Evolutionary conservation across 1,284 basidiomycete species (phyloP).

Genomic region (Sporisorium scitamineum): DNA sequence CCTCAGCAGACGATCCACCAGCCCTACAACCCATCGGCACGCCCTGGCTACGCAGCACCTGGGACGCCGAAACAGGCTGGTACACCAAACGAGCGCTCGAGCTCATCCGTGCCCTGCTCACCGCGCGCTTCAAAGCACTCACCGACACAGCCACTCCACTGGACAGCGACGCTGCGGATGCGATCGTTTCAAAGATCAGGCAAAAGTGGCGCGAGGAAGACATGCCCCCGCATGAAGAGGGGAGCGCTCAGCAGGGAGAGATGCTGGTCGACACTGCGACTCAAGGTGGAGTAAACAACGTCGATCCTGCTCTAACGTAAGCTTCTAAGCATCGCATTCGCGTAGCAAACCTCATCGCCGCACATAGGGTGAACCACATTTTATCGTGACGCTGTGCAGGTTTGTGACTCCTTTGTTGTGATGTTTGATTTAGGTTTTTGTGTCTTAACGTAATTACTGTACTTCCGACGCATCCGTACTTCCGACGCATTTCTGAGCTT

Average conservation of each 20-base stretch:
- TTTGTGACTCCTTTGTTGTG: background rate
- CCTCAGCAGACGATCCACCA: too few relatives aligned
- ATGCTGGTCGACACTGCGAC: background rate
- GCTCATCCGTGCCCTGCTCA: slow-evolving; percentile 42
- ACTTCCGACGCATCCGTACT: too few relatives aligned
- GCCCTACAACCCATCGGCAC: slow-evolving; percentile 3
- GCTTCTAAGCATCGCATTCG: background rate
- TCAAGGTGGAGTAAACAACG: background rate
- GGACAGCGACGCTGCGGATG: background rate
- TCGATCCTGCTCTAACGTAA: slow-evolving; percentile 14
- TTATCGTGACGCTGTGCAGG: background rate
- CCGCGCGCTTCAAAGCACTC: slow-evolving; percentile 46
- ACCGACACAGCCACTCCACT: slow-evolving; percentile 20
- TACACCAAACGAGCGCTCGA: slow-evolving; percentile 53
- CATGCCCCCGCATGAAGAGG: background rate
- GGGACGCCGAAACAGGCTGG: slow-evolving; percentile 56
- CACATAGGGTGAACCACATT: background rate
- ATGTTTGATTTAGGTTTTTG: background rate
- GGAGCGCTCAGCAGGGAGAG: background rate
- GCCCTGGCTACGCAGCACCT: slow-evolving; percentile 16
- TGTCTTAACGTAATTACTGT: too few relatives aligned
- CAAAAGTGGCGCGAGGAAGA: slow-evolving; percentile 42
- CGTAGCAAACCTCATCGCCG: background rate
- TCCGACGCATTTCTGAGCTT: too few relatives aligned
- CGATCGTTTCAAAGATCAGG: slow-evolving; percentile 15